Percentiles rank a stretch among this genome's conserved stretches.
phyloP scores from a whole-genome alignment of 495 filamentous ascomycete species.

The Bryoglossum gracile region DNA sequence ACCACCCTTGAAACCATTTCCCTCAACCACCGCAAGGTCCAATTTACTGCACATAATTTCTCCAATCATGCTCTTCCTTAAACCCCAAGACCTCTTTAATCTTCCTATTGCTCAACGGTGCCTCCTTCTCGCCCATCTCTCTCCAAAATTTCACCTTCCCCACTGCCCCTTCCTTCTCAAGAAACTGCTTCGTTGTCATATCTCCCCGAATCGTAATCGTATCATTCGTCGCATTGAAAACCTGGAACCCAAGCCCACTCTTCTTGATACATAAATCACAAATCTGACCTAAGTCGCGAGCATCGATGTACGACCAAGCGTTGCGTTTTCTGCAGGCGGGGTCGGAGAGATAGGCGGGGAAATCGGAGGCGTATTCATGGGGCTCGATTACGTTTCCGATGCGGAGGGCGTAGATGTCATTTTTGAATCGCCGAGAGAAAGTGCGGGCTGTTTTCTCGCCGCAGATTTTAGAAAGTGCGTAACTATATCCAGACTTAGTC shows the following conservation, averaged over 20 bases:
- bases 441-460: conserved; percentile 47
- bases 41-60: conserved; percentile 14
- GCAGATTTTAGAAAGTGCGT: conserved; percentile 54
- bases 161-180: conserved; percentile 39
- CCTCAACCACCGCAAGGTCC: too few species aligned
- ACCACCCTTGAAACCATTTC: too few species aligned
- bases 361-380: conserved; percentile 48
- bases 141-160: conserved; percentile 42
- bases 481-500: conserved; percentile 47
- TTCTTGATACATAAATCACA: conserved; percentile 42
- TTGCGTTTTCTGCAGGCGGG: conserved; percentile 44
- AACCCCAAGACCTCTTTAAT: conserved; percentile 51
- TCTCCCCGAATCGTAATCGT: conserved; percentile 40
- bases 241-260: conserved; percentile 48
- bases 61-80: conserved; percentile 48
- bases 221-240: conserved; percentile 57
- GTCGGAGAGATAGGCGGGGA: conserved; percentile 40
- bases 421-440: conserved; percentile 46
- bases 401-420: conserved; percentile 52
- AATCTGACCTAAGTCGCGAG: conserved; percentile 52
- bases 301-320: conserved; percentile 56
- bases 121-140: conserved; percentile 47
- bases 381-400: conserved; percentile 54
- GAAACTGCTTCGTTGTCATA: conserved; percentile 36
- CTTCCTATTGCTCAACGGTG: conserved; percentile 52